Percentiles rank a stretch among this genome's conserved stretches.
These are phyloP conservation scores for Sophora flavescens DNA, from an alignment of 306 rosid genomes.

Conservation along the genomic window DNA sequence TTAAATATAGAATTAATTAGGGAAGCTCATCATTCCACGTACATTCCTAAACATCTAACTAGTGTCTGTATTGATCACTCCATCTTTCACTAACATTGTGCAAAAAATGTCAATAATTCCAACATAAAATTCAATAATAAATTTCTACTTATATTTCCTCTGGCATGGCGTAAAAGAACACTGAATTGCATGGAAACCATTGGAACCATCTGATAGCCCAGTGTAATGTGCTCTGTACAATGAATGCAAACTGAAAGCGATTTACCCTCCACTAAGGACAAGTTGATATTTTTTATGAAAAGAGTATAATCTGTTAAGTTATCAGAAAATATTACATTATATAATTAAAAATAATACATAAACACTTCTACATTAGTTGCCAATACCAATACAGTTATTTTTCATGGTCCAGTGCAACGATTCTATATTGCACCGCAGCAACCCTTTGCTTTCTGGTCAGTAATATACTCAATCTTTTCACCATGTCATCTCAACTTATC, in stretches of 20 bases:
- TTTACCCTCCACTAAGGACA: background rate
- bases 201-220: background rate
- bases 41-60: constrained; percentile 25
- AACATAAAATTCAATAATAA: background rate
- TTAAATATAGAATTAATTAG: constrained; percentile 30
- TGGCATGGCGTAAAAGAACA: background rate
- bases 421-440: background rate
- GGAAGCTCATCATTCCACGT: constrained; percentile 6
- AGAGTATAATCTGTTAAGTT: background rate
- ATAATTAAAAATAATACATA: background rate
- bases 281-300: background rate
- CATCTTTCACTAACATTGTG: constrained; percentile 15
- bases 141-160: background rate
- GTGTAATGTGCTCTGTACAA: background rate
- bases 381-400: background rate
- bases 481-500: background rate
- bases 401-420: background rate
- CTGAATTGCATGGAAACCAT: background rate
- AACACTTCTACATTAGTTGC: background rate
- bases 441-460: background rate
- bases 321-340: background rate
- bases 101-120: constrained; percentile 21
- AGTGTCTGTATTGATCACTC: constrained; percentile 1
- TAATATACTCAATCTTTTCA: background rate
- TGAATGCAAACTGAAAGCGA: background rate